Conservation (phyloP, 1,284 basidiomycete species). For the Pseudozyma hubeiensis region DNA sequence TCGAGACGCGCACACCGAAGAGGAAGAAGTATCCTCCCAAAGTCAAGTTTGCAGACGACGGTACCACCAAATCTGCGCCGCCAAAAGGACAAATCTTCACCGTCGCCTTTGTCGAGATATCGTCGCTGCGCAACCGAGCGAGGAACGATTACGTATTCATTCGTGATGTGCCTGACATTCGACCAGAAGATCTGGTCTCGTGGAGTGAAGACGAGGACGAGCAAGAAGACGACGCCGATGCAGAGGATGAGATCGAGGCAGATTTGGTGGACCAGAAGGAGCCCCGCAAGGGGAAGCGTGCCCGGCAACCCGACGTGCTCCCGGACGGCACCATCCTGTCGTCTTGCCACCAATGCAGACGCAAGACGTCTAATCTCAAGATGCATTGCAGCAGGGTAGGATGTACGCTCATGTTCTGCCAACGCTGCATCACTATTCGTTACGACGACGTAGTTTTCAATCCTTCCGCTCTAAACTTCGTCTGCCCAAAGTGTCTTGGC, state of each 20-base stretch:
- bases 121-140: constrained; percentile 30
- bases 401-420: constrained; percentile 41
- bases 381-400: constrained; percentile 38
- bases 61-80: constrained; percentile 40
- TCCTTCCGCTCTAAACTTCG: constrained; percentile 19
- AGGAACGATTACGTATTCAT: constrained; percentile 42
- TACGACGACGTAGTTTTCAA: constrained; percentile 38
- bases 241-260: neutral
- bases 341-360: constrained; percentile 52
- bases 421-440: constrained; percentile 32
- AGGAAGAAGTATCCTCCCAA: constrained; percentile 40
- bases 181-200: constrained; percentile 25
- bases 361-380: constrained; percentile 39
- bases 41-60: constrained; percentile 41
- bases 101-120: constrained; percentile 34
- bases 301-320: constrained; percentile 16
- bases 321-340: constrained; percentile 31
- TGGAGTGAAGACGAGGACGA: constrained; percentile 41
- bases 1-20: constrained; percentile 5
- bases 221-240: constrained; percentile 22
- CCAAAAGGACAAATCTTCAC: constrained; percentile 25
- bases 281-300: constrained; percentile 8
- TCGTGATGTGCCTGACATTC: constrained; percentile 36
- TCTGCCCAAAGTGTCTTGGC: constrained; percentile 45
- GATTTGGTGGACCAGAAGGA: constrained; percentile 5